These are phyloP conservation scores for Colletotrichum siamense DNA, from an alignment of 2,329 filamentous ascomycete genomes.

Conservation along the genomic window DNA sequence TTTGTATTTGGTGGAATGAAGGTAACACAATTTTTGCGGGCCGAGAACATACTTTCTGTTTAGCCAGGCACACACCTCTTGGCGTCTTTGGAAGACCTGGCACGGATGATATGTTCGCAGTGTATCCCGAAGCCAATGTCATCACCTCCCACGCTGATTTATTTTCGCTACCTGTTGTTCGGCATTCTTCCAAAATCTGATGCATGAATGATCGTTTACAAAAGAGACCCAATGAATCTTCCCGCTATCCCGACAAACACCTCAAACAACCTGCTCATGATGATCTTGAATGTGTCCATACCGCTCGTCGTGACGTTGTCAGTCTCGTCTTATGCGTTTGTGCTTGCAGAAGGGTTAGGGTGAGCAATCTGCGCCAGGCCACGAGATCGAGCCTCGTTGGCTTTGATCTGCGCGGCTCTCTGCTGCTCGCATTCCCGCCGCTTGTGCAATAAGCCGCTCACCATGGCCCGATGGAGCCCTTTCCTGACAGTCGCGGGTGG, in stretches of 20 bases:
- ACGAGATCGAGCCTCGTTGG: neutral
- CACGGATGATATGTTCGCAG: neutral
- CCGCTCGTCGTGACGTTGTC: neutral
- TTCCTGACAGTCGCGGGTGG: neutral
- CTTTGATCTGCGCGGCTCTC: neutral
- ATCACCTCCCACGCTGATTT: fast-evolving
- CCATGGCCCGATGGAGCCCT: neutral
- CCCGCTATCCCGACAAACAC: neutral
- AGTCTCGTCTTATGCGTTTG: neutral
- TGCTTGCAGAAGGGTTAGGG: neutral
- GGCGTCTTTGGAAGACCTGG: too few relatives aligned
- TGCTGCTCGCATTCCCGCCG: neutral
- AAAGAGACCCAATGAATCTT: neutral
- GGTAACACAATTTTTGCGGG: neutral
- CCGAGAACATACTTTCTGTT: neutral
- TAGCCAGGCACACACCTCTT: neutral
- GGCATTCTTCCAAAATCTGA: neutral
- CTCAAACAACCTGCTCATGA: neutral
- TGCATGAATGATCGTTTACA: neutral
- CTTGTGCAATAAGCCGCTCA: neutral
- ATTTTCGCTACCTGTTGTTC: neutral
- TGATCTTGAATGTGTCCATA: neutral
- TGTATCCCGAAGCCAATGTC: neutral
- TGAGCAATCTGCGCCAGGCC: neutral
- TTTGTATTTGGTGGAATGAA: neutral